These are phyloP conservation scores for Camelina sativa DNA, from an alignment of 345 rosid species.

Conservation along the genomic window DNA sequence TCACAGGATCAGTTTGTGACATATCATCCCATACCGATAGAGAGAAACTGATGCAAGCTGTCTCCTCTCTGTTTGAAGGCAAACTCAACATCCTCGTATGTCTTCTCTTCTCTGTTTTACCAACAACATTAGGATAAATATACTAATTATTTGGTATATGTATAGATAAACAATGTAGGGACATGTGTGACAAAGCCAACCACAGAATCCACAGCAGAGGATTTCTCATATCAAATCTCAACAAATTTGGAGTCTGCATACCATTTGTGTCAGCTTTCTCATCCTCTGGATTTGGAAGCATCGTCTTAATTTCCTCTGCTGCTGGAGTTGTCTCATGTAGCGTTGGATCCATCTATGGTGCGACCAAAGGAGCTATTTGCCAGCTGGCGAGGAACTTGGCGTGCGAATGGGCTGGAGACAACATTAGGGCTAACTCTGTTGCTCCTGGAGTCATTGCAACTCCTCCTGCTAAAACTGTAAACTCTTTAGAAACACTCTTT, in stretches of 20 bases:
- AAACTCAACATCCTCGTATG: slow-evolving; percentile 26
- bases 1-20: slow-evolving; percentile 33
- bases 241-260: slow-evolving; percentile 76
- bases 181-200: slow-evolving; percentile 64
- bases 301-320: slow-evolving; percentile 72
- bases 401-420: slow-evolving; percentile 28
- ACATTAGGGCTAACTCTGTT: slow-evolving; percentile 23
- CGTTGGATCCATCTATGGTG: slow-evolving; percentile 48
- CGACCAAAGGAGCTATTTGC: slow-evolving; percentile 33
- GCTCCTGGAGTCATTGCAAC: slow-evolving; percentile 38
- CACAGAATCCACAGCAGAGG: slow-evolving; percentile 56
- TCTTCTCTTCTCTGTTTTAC: neutral
- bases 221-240: slow-evolving; percentile 57
- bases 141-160: neutral
- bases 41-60: slow-evolving; percentile 25
- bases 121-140: neutral
- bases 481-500: neutral
- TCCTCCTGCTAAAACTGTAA: slow-evolving; percentile 32
- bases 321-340: slow-evolving; percentile 47
- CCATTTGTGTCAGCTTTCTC: slow-evolving; percentile 69
- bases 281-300: slow-evolving; percentile 71
- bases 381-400: slow-evolving; percentile 32
- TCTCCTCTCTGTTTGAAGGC: slow-evolving; percentile 12
- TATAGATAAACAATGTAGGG: slow-evolving; percentile 74
- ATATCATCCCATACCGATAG: neutral